Evolutionary conservation across 495 filamentous ascomycete genomes (phyloP).

Genomic region (Rhypophila decipiens): DNA sequence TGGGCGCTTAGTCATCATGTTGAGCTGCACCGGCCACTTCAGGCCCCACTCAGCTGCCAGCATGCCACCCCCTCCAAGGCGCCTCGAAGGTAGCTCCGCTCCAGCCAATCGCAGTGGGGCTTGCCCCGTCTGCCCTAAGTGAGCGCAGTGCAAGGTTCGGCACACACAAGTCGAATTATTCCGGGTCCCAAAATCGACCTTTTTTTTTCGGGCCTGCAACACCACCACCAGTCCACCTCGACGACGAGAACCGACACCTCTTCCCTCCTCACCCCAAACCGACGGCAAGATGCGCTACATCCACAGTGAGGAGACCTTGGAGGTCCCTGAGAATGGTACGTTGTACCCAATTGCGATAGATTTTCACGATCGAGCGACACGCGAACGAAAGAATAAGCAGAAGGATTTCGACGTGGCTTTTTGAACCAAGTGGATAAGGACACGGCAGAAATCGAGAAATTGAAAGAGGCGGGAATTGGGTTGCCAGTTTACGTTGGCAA

Average conservation of each 20-base stretch:
- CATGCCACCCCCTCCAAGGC: slow-evolving; percentile 9
- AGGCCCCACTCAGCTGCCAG: slow-evolving; percentile 3
- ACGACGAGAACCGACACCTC: slow-evolving; percentile 29
- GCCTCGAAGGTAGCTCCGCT: slow-evolving; percentile 8
- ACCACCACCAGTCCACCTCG: slow-evolving; percentile 26
- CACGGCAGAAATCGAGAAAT: background rate
- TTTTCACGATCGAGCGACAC: background rate
- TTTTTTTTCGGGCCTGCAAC: slow-evolving; percentile 27
- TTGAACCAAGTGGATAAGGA: too few relatives aligned
- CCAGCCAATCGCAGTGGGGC: slow-evolving; percentile 18
- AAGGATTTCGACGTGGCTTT: background rate
- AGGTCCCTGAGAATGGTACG: slow-evolving; percentile 95
- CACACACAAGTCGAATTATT: slow-evolving; percentile 35
- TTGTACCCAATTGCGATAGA: slow-evolving; percentile 21
- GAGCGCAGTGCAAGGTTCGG: slow-evolving; percentile 14
- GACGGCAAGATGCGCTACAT: slow-evolving; percentile 91
- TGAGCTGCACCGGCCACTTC: slow-evolving; percentile 9
- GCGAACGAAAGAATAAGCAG: background rate
- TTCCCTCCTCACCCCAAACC: slow-evolving; percentile 27
- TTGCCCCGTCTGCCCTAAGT: slow-evolving; percentile 26
- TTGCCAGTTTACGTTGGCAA: background rate
- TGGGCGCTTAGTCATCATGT: background rate
- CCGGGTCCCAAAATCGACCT: slow-evolving; percentile 31
- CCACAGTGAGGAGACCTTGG: slow-evolving; percentile 89
- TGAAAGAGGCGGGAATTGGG: background rate